These are phyloP conservation scores for Litchi chinensis DNA, from an alignment of 345 rosid species.

Conservation along the genomic window DNA sequence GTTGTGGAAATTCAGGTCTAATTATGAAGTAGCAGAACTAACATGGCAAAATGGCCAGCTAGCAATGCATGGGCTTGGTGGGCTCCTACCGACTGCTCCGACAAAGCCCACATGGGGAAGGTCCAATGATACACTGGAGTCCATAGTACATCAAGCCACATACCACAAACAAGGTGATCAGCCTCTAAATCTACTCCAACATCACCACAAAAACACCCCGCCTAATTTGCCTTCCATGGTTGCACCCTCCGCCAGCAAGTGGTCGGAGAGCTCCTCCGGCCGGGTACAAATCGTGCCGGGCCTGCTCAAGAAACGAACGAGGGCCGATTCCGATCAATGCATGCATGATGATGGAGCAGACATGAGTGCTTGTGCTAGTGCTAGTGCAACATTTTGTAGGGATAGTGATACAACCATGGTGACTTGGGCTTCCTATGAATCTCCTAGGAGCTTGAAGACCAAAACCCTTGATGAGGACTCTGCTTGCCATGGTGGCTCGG, in stretches of 20 bases:
- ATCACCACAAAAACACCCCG: neutral
- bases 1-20: conserved; percentile 36
- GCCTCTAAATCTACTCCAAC: neutral
- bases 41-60: conserved; percentile 59
- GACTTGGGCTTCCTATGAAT: conserved; percentile 54
- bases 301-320: conserved; percentile 31
- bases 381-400: conserved; percentile 29
- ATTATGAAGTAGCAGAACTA: conserved; percentile 48
- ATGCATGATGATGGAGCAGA: conserved; percentile 21
- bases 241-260: conserved; percentile 17
- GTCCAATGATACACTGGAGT: conserved; percentile 44
- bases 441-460: conserved; percentile 44
- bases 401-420: conserved; percentile 36
- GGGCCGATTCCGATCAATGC: conserved; percentile 24
- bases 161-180: neutral
- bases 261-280: conserved; percentile 8
- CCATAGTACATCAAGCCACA: conserved; percentile 45
- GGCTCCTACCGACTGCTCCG: conserved; percentile 26
- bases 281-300: neutral
- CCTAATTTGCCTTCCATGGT: conserved; percentile 1
- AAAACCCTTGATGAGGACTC: conserved; percentile 53
- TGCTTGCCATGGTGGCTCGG: conserved; percentile 50
- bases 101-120: conserved; percentile 41
- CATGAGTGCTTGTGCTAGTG: conserved; percentile 35
- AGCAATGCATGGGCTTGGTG: conserved; percentile 47